phyloP scores from a whole-genome alignment of 345 rosid species.

The Linum usitatissimum region DNA sequence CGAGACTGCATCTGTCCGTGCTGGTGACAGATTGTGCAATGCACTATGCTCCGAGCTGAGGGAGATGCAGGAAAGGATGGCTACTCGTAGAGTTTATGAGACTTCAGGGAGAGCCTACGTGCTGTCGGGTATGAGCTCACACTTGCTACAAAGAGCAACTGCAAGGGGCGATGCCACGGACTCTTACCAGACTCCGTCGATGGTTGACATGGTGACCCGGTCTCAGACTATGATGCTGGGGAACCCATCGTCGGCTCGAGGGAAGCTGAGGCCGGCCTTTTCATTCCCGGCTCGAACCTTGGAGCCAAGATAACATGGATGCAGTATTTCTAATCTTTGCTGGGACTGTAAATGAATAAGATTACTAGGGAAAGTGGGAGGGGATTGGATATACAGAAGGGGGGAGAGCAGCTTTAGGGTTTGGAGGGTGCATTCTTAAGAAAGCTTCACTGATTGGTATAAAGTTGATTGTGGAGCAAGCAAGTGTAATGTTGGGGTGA shows the following conservation, averaged over 20 bases:
- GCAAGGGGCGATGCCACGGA: constrained; percentile 21
- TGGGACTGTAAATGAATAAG: too few species aligned
- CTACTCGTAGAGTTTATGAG: constrained; percentile 20
- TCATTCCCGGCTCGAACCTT: constrained; percentile 55
- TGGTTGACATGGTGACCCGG: constrained; percentile 8
- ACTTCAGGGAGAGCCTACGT: constrained; percentile 26
- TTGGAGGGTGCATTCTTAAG: too few species aligned
- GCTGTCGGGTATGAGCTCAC: constrained; percentile 31
- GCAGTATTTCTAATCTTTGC: too few species aligned
- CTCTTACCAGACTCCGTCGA: constrained; percentile 5
- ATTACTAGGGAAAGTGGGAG: too few species aligned
- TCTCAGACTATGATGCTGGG: constrained; percentile 6
- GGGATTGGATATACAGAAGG: too few species aligned
- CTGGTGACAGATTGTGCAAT: constrained; percentile 23
- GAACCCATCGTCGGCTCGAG: constrained; percentile 9
- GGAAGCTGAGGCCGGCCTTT: constrained; percentile 55
- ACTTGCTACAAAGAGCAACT: constrained; percentile 31
- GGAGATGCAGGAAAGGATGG: constrained; percentile 28
- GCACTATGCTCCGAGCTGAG: constrained; percentile 20
- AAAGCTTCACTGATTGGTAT: too few species aligned
- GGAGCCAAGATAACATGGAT: constrained; percentile 36
- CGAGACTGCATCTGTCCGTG: constrained; percentile 18
- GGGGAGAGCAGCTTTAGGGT: too few species aligned
- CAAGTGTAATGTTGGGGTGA: too few species aligned
- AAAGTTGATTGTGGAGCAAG: too few species aligned